Evolutionary conservation across 2,329 filamentous ascomycete species (phyloP).

Genomic region (Diaporthe humulicola): DNA sequence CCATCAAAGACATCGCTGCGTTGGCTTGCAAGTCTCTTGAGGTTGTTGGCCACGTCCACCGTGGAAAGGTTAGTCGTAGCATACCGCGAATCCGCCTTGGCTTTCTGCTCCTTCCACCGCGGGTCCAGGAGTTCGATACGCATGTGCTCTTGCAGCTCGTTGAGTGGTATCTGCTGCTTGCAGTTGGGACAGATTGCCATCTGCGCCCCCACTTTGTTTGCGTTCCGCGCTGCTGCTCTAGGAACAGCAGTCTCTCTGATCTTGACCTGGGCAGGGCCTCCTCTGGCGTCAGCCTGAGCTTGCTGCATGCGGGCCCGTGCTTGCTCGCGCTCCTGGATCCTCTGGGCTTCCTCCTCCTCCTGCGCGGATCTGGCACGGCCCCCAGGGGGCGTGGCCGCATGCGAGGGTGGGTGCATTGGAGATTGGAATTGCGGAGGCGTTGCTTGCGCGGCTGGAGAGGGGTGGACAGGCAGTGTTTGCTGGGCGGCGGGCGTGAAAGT

Average conservation of each 20-base stretch:
- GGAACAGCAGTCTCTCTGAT: slow-evolving; percentile 96
- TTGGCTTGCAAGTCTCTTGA: slow-evolving; percentile 94
- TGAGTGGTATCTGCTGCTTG: slow-evolving; percentile 87
- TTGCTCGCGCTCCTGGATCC: slow-evolving; percentile 74
- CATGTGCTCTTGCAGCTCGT: slow-evolving; percentile 93
- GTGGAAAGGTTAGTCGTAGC: slow-evolving; percentile 89
- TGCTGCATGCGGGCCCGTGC: slow-evolving; percentile 77
- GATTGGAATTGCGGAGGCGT: slow-evolving; percentile 49
- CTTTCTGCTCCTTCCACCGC: slow-evolving; percentile 94
- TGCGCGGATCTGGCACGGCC: slow-evolving; percentile 55
- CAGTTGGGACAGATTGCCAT: slow-evolving; percentile 93
- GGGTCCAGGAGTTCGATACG: slow-evolving; percentile 95
- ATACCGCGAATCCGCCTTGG: slow-evolving; percentile 87
- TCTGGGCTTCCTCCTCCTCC: slow-evolving; percentile 73
- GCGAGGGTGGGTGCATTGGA: slow-evolving; percentile 15
- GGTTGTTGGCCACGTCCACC: slow-evolving; percentile 89
- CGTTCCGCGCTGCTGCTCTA: slow-evolving; percentile 79
- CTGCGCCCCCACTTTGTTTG: slow-evolving; percentile 73
- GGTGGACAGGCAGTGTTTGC: slow-evolving; percentile 61
- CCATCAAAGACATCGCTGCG: slow-evolving; percentile 89
- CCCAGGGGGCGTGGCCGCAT: slow-evolving; percentile 56
- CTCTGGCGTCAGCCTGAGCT: slow-evolving; percentile 82
- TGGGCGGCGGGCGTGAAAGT: slow-evolving; percentile 55
- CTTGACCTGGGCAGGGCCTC: slow-evolving; percentile 79
- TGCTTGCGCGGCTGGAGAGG: slow-evolving; percentile 55